Evolutionary conservation across 2,329 filamentous ascomycete species (phyloP), one percentile per base, ranked within the genome.

Genomic region (Shiraia sp.): DNA sequence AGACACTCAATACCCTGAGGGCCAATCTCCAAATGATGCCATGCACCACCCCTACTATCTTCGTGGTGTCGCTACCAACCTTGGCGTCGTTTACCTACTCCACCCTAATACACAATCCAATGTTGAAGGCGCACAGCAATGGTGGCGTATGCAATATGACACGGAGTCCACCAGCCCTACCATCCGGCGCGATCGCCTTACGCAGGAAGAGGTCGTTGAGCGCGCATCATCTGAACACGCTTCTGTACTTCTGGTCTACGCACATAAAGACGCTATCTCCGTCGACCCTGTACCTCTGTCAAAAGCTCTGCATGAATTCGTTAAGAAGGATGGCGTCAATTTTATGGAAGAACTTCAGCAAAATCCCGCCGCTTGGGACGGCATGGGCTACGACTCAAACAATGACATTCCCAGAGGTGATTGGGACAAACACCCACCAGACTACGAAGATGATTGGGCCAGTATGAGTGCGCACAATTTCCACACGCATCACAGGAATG

Each of bases 181-280:
- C 7, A 62, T 68, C 8, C 47, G 49, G 48, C 51, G 64, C 42
- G 40, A 69, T 61, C 49, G 59, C 33, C 72, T 80, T 15, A 68
- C 70, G 3, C 75, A 80, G 42, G 68, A 73, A 30, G 75, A 81
- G 44, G 81, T 83, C 8, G 72, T 84, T 36, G 66, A 74, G 51
- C 71, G 79, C 49, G 76, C 78, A 38, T 72, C 71, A 16, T 71
- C 75, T 25, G 80, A 83, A 50, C 73, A 74, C 37, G 72, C 66
- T 23, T 74, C 71, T 7, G 79, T 76, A 2, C 62, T 85, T 1
- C 72, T 85, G 8, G 76, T 85, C 2, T 85, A 85, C 57, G 81
- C 80, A 14, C 81, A 75, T 52, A 74, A 79, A 3, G 57, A 58
- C 10, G 68, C 68, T 1, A 53, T 50, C 6, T 49, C 55, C 8